Base-by-base conservation (phyloP, 2,329 filamentous ascomycete genomes). In the Microdochium paspali region DNA sequence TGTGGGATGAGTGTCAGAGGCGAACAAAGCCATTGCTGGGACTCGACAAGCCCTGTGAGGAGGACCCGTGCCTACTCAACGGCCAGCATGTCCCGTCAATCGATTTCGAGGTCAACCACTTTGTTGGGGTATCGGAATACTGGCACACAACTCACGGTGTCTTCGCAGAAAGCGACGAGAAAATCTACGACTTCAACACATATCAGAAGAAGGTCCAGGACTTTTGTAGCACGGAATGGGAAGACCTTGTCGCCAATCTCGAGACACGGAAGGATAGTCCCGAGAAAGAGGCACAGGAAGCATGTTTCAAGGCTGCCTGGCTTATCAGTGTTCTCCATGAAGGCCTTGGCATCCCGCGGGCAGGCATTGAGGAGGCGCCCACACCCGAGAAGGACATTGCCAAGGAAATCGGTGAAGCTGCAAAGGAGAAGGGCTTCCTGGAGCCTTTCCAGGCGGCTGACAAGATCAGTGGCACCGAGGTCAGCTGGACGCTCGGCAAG, bases 231-330 rank as follows among this genome's bases (percentile, higher is more conserved):
- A 82, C 84, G 56, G 80, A 89, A 47, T 98, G 94, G 94, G 70
- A 76, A 2, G 71, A 78, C 10, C 94, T 98, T 45, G 74, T 84
- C 53, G 68, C 75, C 10, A 82, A 80, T 21, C 68, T 95, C 4
- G 69, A 75, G 10, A 61, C 64, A n/a, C 65, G 84, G 43, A 85
- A 85, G 60, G 9, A 40, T 18, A 40, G 35, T 12, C 35, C 35
- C 3, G 35, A 40, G 18, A 91, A 87, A 51, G 81, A 84, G 45
- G 90, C 90, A 4, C 79, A 85, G 53, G 84, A 95, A 60, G 87
- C 95, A 2, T 98, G 93, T 64, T 98, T 98, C 75, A 98, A 98
- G 65, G 90, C 93, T 0, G 93, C 89, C 4, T 98, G 94, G 93
- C 73, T 98, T 42, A 95, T 98, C 61, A 98, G 94, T 57, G 84